A percentile compares a stretch with the other conserved stretches of the same genome.
phyloP scores from a whole-genome alignment of 345 rosid species.

The Citrus sinensis region DNA sequence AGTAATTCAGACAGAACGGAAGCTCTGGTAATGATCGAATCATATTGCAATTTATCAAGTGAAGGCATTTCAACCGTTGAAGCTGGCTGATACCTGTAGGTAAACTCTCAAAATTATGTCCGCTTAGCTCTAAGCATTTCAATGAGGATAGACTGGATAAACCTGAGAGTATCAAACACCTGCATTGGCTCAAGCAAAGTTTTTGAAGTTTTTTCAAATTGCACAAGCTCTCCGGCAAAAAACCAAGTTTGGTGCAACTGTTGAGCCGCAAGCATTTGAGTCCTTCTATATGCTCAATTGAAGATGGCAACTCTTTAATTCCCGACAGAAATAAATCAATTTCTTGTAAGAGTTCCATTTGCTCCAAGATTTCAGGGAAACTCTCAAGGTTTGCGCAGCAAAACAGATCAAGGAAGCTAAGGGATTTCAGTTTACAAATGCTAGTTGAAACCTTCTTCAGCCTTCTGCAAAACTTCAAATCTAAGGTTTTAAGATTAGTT shows the following conservation, averaged over 20 bases:
- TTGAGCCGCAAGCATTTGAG: no score
- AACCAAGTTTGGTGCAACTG: no score
- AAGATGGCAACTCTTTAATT: no score
- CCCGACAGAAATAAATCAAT: no score
- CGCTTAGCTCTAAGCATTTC: constrained; percentile 15
- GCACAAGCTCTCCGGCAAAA: no score
- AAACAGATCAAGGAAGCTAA: no score
- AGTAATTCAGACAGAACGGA: constrained; percentile 15
- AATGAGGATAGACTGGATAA: constrained; percentile 8
- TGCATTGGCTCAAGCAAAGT: neutral
- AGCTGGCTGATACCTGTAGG: constrained; percentile 22
- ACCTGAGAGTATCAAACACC: neutral
- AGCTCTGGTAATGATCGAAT: constrained; percentile 29
- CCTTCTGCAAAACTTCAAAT: constrained; percentile 9
- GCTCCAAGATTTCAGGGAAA: no score
- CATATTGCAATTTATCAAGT: constrained; percentile 24
- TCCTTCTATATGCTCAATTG: no score
- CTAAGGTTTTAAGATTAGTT: neutral
- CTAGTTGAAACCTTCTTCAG: constrained; percentile 6
- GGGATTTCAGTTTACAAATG: no score
- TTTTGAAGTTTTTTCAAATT: neutral
- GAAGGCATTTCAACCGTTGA: constrained; percentile 16
- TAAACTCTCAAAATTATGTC: constrained; percentile 23
- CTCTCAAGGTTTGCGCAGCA: no score
- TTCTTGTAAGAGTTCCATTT: no score